Evolutionary conservation across 23 red algal species (phyloP).

Genomic region (Gracilariopsis chorda): DNA sequence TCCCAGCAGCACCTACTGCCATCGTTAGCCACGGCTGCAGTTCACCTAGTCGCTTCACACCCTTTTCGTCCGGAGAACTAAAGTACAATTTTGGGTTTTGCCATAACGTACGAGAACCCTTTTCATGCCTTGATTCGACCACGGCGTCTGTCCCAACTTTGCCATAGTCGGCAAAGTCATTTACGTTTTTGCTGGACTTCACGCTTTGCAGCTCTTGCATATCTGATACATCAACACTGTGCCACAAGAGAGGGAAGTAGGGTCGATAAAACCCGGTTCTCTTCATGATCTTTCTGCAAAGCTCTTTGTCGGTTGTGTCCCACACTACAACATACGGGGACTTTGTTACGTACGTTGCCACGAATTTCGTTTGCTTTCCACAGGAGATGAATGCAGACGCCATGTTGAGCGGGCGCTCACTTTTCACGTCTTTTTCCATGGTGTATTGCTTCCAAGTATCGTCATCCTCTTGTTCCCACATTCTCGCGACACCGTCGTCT

Average conservation of each 20-base stretch:
- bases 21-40: conserved; percentile 21
- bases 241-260: not conserved
- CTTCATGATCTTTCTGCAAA: conserved; percentile 7
- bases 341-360: conserved; percentile 61
- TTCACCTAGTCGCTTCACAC: not conserved
- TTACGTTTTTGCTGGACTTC: not conserved
- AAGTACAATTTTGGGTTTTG: conserved; percentile 17
- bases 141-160: not conserved
- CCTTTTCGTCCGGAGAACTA: not conserved
- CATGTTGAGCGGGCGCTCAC: not conserved
- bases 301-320: conserved; percentile 9
- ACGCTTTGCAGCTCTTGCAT: not conserved
- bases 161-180: not conserved
- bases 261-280: conserved; percentile 5
- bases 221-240: conserved; percentile 26
- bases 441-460: conserved; percentile 25
- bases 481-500: conserved; percentile 38
- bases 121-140: not conserved
- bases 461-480: conserved; percentile 18
- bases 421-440: conserved; percentile 28
- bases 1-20: not conserved
- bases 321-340: conserved; percentile 61
- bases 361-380: conserved; percentile 23
- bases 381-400: conserved; percentile 34
- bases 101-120: not conserved